Conservation (phyloP, 2,329 filamentous ascomycete species). For the Ceratocystis harringtonii region DNA sequence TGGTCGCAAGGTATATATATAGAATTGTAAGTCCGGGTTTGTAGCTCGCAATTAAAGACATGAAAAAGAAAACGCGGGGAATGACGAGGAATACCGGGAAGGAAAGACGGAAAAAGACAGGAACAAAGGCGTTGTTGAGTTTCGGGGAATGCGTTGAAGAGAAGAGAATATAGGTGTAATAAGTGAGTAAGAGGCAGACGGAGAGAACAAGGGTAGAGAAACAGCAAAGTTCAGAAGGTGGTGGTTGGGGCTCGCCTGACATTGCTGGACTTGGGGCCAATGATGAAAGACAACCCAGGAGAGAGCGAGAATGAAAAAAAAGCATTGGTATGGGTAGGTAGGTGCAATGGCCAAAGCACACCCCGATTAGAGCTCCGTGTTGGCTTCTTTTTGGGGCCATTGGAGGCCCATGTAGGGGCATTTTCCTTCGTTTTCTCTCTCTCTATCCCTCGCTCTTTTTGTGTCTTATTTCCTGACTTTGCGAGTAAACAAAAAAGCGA, state of each 20-base stretch:
- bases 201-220: background rate
- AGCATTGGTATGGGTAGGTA: background rate
- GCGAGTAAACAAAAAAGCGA: background rate
- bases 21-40: background rate
- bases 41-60: conserved; percentile 1
- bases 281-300: background rate
- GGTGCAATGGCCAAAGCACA: conserved; percentile 2
- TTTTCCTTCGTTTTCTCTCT: background rate
- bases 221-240: background rate
- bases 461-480: background rate
- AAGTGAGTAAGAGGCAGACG: background rate
- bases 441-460: background rate
- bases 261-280: background rate
- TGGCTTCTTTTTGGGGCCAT: background rate
- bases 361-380: conserved; percentile 1
- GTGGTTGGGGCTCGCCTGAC: background rate
- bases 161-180: background rate
- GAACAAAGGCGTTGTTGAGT: background rate
- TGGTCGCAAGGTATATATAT: background rate
- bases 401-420: background rate
- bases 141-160: background rate
- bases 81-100: background rate
- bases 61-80: background rate
- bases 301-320: background rate
- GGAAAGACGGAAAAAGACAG: background rate